Conservation (phyloP, 2,329 filamentous ascomycete genomes). For the Rutstroemia sp. region DNA sequence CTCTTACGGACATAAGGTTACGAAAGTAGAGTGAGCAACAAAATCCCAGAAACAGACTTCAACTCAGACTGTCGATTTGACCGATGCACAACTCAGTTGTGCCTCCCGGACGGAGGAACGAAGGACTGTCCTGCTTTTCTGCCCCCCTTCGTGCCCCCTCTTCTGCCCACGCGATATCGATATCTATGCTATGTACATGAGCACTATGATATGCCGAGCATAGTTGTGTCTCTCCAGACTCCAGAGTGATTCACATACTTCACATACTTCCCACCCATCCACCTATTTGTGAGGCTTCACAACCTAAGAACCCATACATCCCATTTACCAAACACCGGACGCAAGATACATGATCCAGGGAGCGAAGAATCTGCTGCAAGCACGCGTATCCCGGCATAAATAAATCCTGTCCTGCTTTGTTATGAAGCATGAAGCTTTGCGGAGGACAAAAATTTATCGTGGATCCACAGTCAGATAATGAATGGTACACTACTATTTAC, state of each 20-base stretch:
- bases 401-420: neutral
- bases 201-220: too few relatives aligned
- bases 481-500: slow-evolving; percentile 5
- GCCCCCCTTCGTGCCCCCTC: too few relatives aligned
- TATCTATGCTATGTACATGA: too few relatives aligned
- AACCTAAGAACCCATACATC: neutral
- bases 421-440: neutral
- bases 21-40: neutral
- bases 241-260: too few relatives aligned
- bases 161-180: too few relatives aligned
- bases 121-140: too few relatives aligned
- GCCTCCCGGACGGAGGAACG: too few relatives aligned
- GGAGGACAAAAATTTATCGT: neutral
- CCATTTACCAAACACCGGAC: neutral
- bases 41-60: neutral
- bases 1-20: neutral
- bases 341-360: too few relatives aligned
- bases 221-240: too few relatives aligned
- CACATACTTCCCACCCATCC: neutral
- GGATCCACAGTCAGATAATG: slow-evolving; percentile 2
- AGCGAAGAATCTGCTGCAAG: neutral
- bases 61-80: too few relatives aligned
- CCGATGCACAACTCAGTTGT: too few relatives aligned
- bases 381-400: neutral
- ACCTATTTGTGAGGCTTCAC: neutral